These are phyloP conservation scores for Leccinum olivaceoglutinosum DNA, from an alignment of 1,284 basidiomycete genomes.

Conservation along the genomic window DNA sequence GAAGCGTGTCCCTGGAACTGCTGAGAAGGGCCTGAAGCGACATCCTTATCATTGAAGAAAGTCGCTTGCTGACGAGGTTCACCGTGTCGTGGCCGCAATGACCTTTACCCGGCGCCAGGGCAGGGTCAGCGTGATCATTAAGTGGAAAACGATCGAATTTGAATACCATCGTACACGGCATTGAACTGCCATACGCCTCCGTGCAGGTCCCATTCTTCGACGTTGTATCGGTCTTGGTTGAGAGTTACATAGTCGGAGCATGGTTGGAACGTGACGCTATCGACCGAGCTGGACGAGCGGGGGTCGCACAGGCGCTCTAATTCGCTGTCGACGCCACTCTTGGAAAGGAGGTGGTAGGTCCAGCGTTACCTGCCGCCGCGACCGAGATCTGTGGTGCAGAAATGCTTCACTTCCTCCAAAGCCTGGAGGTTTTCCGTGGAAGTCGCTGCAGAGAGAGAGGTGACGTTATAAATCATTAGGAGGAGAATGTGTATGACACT, in stretches of 20 bases:
- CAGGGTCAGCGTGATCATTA: slow-evolving; percentile 11
- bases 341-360: slow-evolving; percentile 49
- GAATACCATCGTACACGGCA: slow-evolving; percentile 56
- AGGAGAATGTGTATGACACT: slow-evolving; percentile 6
- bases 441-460: slow-evolving; percentile 40
- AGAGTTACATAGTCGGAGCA: slow-evolving; percentile 43
- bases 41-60: slow-evolving; percentile 42
- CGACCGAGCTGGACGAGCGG: slow-evolving; percentile 34
- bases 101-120: slow-evolving; percentile 33
- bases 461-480: slow-evolving; percentile 33
- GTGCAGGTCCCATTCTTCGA: slow-evolving; percentile 50
- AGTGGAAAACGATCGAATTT: background rate
- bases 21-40: slow-evolving; percentile 38
- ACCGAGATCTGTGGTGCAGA: slow-evolving; percentile 54
- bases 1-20: slow-evolving; percentile 25
- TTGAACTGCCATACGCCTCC: slow-evolving; percentile 55
- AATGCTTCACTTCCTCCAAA: slow-evolving; percentile 47
- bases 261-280: slow-evolving; percentile 56
- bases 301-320: slow-evolving; percentile 36
- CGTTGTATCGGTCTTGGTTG: slow-evolving; percentile 51
- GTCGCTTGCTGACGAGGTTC: slow-evolving; percentile 40
- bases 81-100: slow-evolving; percentile 59
- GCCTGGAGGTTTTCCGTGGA: slow-evolving; percentile 45
- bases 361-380: slow-evolving; percentile 46
- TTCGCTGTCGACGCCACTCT: slow-evolving; percentile 44